Evolutionary conservation across 768 basidiomycete species (phyloP), one percentile per base, ranked within the genome.

Genomic region (Epithele typhae): DNA sequence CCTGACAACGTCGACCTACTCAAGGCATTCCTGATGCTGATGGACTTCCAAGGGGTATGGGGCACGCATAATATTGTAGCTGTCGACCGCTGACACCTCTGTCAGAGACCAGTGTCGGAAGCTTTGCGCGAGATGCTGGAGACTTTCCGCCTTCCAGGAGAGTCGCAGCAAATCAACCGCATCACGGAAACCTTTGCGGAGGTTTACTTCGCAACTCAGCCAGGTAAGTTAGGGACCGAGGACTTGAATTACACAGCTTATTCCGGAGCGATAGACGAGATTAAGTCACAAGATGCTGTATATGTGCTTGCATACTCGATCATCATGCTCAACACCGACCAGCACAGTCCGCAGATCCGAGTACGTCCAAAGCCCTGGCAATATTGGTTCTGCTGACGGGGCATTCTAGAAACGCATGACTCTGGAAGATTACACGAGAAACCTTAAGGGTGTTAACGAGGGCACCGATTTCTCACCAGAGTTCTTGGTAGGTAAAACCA

Each of bases 251-350:
- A 25, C 2, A 23, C n/a, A n/a, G n/a, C n/a, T n/a, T n/a, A n/a
- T n/a, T n/a, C n/a, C n/a, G n/a, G n/a, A n/a, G n/a, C n/a, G n/a
- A n/a, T 40, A 93, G 92, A 79, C 48, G 94, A 94, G 63, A 84
- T 98, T 54, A 90, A 87, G 61, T 84, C 73, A 46, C 82, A 92
- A 67, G 96, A 98, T 62, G 90, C 95, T 4, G 89, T 91, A 17
- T 94, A 96, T 65, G 88, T 99, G 7, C 69, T 99, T 21, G 81
- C 95, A 1, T 99, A 84, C 64, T 97, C 96, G 0, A 84, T 99
- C 50, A 97, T 99, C 64, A 79, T 99, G 92, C 78, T 99, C 40
- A 99, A 99, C 67, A 99, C 96, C 7, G 96, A 99, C 68, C 80
- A 82, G 25, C 94, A 97, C 63, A 97, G 90, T 61, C 93, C 94